Evolutionary conservation across 225 moss, liverwort and hornwort species (phyloP).

Genomic region (Sphagnum contortum): DNA sequence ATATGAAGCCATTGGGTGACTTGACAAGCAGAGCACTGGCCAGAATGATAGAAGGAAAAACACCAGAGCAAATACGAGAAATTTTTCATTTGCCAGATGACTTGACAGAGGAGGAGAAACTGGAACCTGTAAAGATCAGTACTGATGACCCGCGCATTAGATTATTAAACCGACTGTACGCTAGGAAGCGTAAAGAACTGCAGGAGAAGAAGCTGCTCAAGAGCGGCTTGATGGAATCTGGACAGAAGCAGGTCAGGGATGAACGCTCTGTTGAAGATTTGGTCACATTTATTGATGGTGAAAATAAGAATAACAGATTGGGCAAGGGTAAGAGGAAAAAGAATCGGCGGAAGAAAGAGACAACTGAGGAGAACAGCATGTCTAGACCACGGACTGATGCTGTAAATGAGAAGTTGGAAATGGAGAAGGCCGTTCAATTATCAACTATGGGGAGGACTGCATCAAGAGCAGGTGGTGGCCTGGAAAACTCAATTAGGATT

Average conservation of each 20-base stretch:
- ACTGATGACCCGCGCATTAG: conserved; percentile 85
- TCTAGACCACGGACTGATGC: conserved; percentile 32
- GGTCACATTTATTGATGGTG: conserved; percentile 80
- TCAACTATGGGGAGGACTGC: too few relatives aligned
- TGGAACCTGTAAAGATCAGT: conserved; percentile 80
- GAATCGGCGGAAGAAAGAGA: conserved; percentile 72
- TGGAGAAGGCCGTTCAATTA: conserved; percentile 8
- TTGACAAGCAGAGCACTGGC: conserved; percentile 74
- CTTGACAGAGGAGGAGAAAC: conserved; percentile 81
- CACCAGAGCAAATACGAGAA: conserved; percentile 85
- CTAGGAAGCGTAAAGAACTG: conserved; percentile 74
- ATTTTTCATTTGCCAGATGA: conserved; percentile 83
- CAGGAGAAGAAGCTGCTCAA: conserved; percentile 78
- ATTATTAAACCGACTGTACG: conserved; percentile 77
- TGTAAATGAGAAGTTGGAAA: conserved; percentile 24
- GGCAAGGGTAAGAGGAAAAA: conserved; percentile 59
- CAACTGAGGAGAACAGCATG: conserved; percentile 34
- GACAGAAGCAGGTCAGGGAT: conserved; percentile 60
- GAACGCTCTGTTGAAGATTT: conserved; percentile 83
- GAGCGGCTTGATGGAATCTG: conserved; percentile 23
- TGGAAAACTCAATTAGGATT: conserved; percentile 5
- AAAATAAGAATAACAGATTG: conserved; percentile 54
- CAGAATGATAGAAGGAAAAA: conserved; percentile 89
- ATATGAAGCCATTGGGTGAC: conserved; percentile 84
- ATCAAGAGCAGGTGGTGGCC: too few relatives aligned